These are phyloP conservation scores for Metschnikowia lunata DNA, from an alignment of 805 yeast genomes.

Conservation along the genomic window DNA sequence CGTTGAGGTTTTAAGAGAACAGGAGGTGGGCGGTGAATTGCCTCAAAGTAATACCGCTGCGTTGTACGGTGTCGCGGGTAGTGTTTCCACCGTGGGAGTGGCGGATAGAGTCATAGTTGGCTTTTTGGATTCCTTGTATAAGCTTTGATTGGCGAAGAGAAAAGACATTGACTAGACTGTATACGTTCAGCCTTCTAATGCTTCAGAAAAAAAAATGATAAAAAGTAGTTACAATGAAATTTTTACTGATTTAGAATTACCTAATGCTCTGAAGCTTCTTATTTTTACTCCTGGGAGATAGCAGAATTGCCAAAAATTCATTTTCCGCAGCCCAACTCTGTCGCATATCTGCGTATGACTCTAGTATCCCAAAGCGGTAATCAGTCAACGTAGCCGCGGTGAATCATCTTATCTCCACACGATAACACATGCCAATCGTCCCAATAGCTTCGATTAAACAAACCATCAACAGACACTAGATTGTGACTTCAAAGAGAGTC, in stretches of 20 bases:
- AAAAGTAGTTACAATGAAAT: background rate
- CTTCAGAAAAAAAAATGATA: background rate
- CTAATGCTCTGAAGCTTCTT: no score
- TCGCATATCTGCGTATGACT: no score
- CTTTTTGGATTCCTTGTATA: constrained; percentile 78
- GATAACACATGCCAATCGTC: no score
- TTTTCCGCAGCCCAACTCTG: no score
- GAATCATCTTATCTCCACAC: constrained; percentile 5
- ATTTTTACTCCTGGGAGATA: no score
- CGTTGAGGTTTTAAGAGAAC: constrained; percentile 38
- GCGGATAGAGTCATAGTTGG: constrained; percentile 77
- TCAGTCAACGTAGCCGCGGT: constrained; percentile 5
- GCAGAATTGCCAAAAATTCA: no score
- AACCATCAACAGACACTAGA: no score
- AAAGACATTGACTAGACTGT: background rate
- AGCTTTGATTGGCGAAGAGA: constrained; percentile 23
- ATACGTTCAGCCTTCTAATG: background rate
- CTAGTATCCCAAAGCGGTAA: constrained; percentile 4
- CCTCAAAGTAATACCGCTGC: constrained; percentile 69
- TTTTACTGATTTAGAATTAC: no score
- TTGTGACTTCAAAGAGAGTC: no score
- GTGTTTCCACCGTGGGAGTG: constrained; percentile 75
- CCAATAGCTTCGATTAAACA: no score
- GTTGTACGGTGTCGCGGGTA: constrained; percentile 93
- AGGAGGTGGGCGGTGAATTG: constrained; percentile 27